Percentiles rank a stretch among this genome's conserved stretches.
phyloP scores from a whole-genome alignment of 768 basidiomycete species.

The Epithele typhae region DNA sequence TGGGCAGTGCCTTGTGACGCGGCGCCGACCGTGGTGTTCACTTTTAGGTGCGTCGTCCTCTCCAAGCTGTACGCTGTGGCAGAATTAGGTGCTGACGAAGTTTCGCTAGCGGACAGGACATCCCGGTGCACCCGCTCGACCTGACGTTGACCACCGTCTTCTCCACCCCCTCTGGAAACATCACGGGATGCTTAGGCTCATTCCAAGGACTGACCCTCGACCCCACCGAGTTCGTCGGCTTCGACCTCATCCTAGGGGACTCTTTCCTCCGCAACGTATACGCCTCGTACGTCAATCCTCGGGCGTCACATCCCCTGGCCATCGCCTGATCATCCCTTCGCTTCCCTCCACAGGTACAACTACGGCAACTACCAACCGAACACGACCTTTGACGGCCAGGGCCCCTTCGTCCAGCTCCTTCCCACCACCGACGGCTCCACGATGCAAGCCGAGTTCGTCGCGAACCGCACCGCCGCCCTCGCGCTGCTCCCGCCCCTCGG shows the following conservation, averaged over 20 bases:
- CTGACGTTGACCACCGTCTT: constrained; percentile 21
- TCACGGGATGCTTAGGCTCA: constrained; percentile 25
- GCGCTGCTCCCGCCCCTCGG: background rate
- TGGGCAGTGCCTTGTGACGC: constrained; percentile 30
- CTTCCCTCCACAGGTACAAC: constrained; percentile 19
- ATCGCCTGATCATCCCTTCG: background rate
- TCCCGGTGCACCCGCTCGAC: constrained; percentile 33
- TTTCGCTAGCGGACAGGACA: constrained; percentile 32
- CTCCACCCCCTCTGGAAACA: constrained; percentile 4
- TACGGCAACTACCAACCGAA: constrained; percentile 21
- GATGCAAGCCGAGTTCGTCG: constrained; percentile 25
- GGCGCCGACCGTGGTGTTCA: constrained; percentile 24
- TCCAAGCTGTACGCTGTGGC: background rate
- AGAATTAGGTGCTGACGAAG: background rate
- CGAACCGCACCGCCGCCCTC: too few relatives aligned
- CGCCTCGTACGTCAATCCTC: too few relatives aligned
- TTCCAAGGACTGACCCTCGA: constrained; percentile 21
- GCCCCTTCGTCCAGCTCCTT: constrained; percentile 31
- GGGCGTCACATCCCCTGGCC: too few relatives aligned
- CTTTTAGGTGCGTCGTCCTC: constrained; percentile 25
- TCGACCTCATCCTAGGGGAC: constrained; percentile 31
- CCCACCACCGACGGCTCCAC: too few relatives aligned
- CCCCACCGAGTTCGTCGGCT: constrained; percentile 9
- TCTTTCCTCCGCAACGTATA: too few relatives aligned
- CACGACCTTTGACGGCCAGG: constrained; percentile 18